A percentile compares a stretch with the other conserved stretches of the same genome.
Evolutionary conservation across 2,329 filamentous ascomycete species (phyloP).

Genomic region (Cryphonectria japonica): DNA sequence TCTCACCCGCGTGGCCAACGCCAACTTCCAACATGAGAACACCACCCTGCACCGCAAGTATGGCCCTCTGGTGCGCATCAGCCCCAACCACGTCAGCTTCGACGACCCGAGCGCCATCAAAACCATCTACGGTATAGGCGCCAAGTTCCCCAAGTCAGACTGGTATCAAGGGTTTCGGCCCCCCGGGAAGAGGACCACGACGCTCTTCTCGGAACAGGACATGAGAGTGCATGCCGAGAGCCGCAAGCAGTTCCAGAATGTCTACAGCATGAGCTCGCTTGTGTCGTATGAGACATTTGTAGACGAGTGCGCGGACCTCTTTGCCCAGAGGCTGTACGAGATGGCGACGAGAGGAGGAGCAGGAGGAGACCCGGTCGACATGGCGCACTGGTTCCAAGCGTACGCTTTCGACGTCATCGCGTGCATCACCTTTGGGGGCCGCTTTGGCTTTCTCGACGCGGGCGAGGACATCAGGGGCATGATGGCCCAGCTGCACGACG

Average conservation of each 20-base stretch:
- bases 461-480: constrained; percentile 50
- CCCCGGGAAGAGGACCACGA: constrained; percentile 32
- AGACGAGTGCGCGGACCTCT: constrained; percentile 49
- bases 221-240: constrained; percentile 42
- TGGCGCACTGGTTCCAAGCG: constrained; percentile 49
- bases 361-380: constrained; percentile 40
- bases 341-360: constrained; percentile 35
- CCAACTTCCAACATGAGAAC: constrained; percentile 46
- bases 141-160: constrained; percentile 43
- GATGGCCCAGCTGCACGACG: constrained; percentile 31
- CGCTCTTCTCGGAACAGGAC: constrained; percentile 41
- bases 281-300: constrained; percentile 54
- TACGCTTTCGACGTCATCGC: constrained; percentile 58
- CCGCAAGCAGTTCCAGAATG: constrained; percentile 46
- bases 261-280: constrained; percentile 53
- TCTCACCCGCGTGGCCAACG: constrained; percentile 41
- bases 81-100: constrained; percentile 47
- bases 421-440: constrained; percentile 47
- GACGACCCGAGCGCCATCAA: constrained; percentile 42
- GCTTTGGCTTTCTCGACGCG: constrained; percentile 49
- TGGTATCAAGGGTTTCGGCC: constrained; percentile 36
- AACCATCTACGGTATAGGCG: constrained; percentile 46
- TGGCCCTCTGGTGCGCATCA: constrained; percentile 45
- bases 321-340: constrained; percentile 43
- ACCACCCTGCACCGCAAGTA: constrained; percentile 45